A percentile compares a stretch with the other conserved stretches of the same genome.
These are phyloP conservation scores for Diaporthe helianthi DNA, from an alignment of 2,329 filamentous ascomycete genomes.

Conservation along the genomic window DNA sequence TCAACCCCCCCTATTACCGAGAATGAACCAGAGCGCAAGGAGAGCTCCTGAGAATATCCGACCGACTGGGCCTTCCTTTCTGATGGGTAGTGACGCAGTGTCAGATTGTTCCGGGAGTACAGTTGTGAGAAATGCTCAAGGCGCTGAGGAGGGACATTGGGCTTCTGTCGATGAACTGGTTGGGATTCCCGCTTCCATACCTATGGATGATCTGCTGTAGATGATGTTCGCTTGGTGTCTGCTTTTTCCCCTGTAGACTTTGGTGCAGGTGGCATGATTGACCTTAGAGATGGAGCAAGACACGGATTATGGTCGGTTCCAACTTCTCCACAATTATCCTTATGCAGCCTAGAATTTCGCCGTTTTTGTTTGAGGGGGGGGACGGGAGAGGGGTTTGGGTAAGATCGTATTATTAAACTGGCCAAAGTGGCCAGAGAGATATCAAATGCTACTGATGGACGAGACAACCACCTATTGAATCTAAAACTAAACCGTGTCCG, in stretches of 20 bases:
- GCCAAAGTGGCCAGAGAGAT: not conserved
- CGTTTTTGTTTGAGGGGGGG: not conserved
- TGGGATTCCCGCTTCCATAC: not conserved
- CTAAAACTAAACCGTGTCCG: not conserved
- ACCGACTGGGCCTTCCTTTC: not conserved
- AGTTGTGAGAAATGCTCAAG: conserved; percentile 26
- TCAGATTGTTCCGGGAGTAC: conserved; percentile 33
- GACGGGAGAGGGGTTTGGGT: not conserved
- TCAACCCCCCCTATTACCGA: conserved; percentile 11
- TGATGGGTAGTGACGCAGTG: conserved; percentile 13
- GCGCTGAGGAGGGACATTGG: conserved; percentile 7
- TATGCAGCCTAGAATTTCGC: conserved; percentile 14
- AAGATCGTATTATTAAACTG: not conserved
- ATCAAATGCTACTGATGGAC: not conserved
- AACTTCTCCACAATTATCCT: conserved; percentile 30
- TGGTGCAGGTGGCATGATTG: not conserved
- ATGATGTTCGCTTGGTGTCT: not conserved
- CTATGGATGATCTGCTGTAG: conserved; percentile 17
- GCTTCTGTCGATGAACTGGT: conserved; percentile 7
- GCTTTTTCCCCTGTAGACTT: not conserved
- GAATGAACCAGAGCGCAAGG: conserved; percentile 31
- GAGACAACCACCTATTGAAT: not conserved
- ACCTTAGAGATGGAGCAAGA: not conserved
- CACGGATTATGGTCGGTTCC: not conserved
- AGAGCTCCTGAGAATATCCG: conserved; percentile 3